phyloP scores from a whole-genome alignment of 1,139 yeast species.

The Protomyces inouyei region DNA sequence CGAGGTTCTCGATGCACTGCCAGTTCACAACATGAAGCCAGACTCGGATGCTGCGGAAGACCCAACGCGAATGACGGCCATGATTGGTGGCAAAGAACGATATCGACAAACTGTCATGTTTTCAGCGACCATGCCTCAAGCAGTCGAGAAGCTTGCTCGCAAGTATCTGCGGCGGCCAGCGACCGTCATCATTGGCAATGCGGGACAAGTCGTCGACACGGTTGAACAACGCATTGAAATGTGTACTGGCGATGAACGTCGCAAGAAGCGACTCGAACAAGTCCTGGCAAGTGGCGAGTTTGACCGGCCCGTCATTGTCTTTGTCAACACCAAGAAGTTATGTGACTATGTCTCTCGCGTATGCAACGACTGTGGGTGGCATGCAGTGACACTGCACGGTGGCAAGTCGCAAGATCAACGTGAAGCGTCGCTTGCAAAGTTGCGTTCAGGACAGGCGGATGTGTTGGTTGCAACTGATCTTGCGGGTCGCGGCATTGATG shows the following conservation, averaged over 20 bases:
- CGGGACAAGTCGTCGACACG: constrained; percentile 57
- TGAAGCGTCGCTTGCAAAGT: constrained; percentile 65
- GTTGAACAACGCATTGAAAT: constrained; percentile 67
- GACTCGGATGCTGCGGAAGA: constrained; percentile 35
- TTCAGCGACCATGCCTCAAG: constrained; percentile 84
- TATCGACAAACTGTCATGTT: constrained; percentile 71
- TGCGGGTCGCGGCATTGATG: constrained; percentile 94
- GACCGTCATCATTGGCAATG: constrained; percentile 59
- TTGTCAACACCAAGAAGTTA: constrained; percentile 68
- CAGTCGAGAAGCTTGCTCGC: constrained; percentile 61
- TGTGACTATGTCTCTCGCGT: constrained; percentile 62
- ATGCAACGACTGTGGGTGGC: constrained; percentile 48
- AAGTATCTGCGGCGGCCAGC: constrained; percentile 61
- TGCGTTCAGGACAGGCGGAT: constrained; percentile 57
- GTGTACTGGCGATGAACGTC: constrained; percentile 43
- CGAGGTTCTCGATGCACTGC: constrained; percentile 52
- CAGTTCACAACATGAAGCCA: constrained; percentile 39
- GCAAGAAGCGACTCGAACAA: constrained; percentile 40
- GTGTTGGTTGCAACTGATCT: constrained; percentile 88
- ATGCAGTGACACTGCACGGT: constrained; percentile 71
- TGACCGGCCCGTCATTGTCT: constrained; percentile 64
- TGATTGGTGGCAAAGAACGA: constrained; percentile 34
- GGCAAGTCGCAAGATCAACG: constrained; percentile 82
- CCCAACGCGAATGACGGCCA: constrained; percentile 28
- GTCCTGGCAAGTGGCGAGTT: constrained; percentile 40